Evolutionary conservation across 352 stramenopile genomes (phyloP).

Genomic region (Pythium aquatile): DNA sequence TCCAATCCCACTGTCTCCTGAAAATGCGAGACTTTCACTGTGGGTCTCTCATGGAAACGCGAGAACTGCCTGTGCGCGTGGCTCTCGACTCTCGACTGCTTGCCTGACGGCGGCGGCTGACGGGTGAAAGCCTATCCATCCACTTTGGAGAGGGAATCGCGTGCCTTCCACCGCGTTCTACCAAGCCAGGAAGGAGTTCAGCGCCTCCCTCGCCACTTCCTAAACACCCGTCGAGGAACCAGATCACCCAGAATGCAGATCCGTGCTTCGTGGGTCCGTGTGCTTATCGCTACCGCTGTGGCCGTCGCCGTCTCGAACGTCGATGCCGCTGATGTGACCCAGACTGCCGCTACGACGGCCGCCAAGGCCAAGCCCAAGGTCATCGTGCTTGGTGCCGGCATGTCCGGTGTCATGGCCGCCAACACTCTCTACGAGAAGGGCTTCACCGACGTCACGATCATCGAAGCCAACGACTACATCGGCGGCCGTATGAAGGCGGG

Average conservation of each 20-base stretch:
- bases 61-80: too few relatives aligned
- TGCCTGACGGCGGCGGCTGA: too few relatives aligned
- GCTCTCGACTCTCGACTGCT: too few relatives aligned
- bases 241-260: neutral
- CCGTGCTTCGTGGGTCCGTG: neutral
- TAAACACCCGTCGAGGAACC: too few relatives aligned
- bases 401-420: conserved; percentile 17
- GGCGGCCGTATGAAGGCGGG: conserved; percentile 12
- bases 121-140: too few relatives aligned
- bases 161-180: neutral
- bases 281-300: neutral
- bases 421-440: conserved; percentile 17
- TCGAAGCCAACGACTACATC: conserved; percentile 19
- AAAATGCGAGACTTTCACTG: neutral
- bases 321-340: neutral
- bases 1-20: neutral
- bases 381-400: conserved; percentile 14
- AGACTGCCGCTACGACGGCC: too few relatives aligned
- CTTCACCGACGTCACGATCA: conserved; percentile 19
- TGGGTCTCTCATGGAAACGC: neutral
- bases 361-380: conserved; percentile 11
- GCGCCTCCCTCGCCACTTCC: neutral
- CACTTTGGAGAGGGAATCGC: too few relatives aligned
- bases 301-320: neutral
- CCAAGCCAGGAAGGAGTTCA: too few relatives aligned